Evolutionary conservation across 2,329 filamentous ascomycete genomes (phyloP).

Genomic region (Hypoxylon sp.): DNA sequence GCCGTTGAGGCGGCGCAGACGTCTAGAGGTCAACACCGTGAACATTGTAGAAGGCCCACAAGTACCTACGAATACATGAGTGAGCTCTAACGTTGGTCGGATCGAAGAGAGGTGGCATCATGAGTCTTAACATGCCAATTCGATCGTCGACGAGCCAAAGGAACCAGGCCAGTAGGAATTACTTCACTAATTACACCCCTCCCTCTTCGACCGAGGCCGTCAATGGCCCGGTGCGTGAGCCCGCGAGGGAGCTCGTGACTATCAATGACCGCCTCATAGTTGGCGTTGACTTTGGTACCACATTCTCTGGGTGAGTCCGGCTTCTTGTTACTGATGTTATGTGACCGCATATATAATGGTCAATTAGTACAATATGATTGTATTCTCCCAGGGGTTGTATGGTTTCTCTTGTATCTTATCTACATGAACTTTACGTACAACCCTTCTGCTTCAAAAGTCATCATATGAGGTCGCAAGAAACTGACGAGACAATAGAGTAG

Average conservation of each 20-base stretch:
- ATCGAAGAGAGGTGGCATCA: conserved; percentile 50
- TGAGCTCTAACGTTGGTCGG: conserved; percentile 28
- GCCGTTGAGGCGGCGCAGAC: conserved; percentile 20
- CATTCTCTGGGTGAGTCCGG: conserved; percentile 77
- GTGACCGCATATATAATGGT: neutral
- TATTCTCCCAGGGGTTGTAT: neutral
- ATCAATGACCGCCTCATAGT: conserved; percentile 78
- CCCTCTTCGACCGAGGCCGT: conserved; percentile 73
- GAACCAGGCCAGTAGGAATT: conserved; percentile 70
- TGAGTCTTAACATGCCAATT: conserved; percentile 68
- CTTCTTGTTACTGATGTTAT: conserved; percentile 8
- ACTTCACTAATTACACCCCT: conserved; percentile 69
- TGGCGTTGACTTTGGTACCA: conserved; percentile 88
- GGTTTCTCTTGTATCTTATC: conserved; percentile 1
- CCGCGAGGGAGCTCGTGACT: conserved; percentile 65
- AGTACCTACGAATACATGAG: conserved; percentile 30
- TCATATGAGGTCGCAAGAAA: neutral
- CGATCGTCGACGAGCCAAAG: conserved; percentile 64
- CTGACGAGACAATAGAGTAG: conserved; percentile 65
- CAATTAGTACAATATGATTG: neutral
- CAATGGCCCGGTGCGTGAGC: conserved; percentile 72
- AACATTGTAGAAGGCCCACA: conserved; percentile 9
- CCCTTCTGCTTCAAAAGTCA: neutral
- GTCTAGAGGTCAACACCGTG: neutral
- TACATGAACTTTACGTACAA: neutral